Conservation (phyloP, 805 yeast species). For the Lipomyces starkeyi region DNA sequence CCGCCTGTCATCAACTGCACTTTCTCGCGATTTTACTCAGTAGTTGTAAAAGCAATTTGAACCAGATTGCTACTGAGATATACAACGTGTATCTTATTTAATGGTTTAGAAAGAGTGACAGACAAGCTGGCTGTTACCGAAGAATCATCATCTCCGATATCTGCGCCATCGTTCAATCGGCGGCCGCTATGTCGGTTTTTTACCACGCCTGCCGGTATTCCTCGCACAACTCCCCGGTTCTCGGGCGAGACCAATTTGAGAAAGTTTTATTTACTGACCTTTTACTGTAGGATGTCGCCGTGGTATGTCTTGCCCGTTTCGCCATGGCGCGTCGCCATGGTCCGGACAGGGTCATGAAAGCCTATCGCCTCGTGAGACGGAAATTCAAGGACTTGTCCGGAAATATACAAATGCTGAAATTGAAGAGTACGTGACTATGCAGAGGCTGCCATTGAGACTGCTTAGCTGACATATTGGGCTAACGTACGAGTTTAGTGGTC, state of each 20-base stretch:
- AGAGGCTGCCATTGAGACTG: background rate
- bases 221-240: background rate
- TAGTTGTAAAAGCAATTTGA: background rate
- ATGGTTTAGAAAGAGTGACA: background rate
- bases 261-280: conserved; percentile 36
- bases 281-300: conserved; percentile 39
- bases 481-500: conserved; percentile 4
- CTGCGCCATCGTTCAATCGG: conserved; percentile 11
- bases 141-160: background rate
- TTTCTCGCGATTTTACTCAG: background rate
- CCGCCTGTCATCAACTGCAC: background rate
- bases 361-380: conserved; percentile 12
- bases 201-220: conserved; percentile 18
- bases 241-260: too few species aligned
- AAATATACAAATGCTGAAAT: conserved; percentile 20
- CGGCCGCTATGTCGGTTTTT: conserved; percentile 20
- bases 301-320: conserved; percentile 22
- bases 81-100: background rate
- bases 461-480: background rate
- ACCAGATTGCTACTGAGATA: background rate
- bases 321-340: conserved; percentile 7
- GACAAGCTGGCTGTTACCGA: conserved; percentile 9
- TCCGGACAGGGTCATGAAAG: background rate
- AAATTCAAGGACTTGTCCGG: conserved; percentile 12
- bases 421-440: conserved; percentile 18